Percentiles rank a stretch among this genome's conserved stretches.
Conservation (phyloP, 73 alveolate genomes). For the Stentor coeruleus region DNA sequence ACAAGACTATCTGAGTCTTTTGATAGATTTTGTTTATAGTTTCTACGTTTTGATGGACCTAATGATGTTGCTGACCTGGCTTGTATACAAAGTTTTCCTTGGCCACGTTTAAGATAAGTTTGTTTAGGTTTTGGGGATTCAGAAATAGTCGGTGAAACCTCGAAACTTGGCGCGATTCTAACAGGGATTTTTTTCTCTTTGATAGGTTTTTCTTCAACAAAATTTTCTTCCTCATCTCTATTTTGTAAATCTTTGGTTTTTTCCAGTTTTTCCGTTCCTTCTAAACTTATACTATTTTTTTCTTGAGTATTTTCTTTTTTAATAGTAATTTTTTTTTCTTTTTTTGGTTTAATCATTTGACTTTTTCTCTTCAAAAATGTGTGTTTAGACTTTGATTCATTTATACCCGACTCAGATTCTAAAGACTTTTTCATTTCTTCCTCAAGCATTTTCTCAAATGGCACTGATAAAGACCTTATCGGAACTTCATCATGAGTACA, state of each 20-base stretch:
- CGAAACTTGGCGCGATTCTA: not conserved
- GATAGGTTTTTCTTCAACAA: not conserved
- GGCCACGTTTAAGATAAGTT: not conserved
- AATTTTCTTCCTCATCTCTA: too few species aligned
- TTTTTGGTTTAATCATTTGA: not conserved
- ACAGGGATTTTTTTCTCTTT: not conserved
- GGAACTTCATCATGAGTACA: not conserved
- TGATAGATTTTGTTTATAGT: too few species aligned
- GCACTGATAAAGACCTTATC: not conserved
- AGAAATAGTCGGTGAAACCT: not conserved
- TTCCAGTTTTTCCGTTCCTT: not conserved
- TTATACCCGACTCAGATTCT: not conserved
- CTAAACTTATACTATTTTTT: not conserved
- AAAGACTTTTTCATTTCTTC: not conserved
- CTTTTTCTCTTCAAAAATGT: constrained; percentile 11
- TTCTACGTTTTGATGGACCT: not conserved
- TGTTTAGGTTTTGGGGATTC: not conserved
- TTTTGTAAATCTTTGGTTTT: too few species aligned
- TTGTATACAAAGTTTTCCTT: constrained; percentile 5
- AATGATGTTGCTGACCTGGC: not conserved
- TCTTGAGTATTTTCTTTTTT: not conserved
- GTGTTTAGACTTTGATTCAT: constrained; percentile 19
- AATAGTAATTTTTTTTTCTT: not conserved
- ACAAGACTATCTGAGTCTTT: too few species aligned
- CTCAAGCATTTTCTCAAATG: not conserved